phyloP scores from a whole-genome alignment of 352 stramenopile species.

The Globisporangium lucens region DNA sequence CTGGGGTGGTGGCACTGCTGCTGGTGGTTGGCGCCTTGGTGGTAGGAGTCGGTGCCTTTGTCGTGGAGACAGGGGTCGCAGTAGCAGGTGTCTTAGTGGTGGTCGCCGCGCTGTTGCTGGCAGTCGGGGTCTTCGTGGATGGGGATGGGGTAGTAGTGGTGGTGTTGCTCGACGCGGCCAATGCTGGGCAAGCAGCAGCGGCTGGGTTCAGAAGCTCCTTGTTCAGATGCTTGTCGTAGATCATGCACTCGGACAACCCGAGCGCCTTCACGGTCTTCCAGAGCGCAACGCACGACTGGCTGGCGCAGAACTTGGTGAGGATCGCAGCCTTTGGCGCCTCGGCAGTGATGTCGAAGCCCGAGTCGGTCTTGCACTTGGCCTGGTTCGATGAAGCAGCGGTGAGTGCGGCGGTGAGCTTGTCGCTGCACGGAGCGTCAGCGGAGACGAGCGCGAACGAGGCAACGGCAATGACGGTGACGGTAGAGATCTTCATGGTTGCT shows the following conservation, averaged over 20 bases:
- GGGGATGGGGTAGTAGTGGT: not conserved
- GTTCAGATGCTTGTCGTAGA: constrained; percentile 4
- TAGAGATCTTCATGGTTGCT: constrained; percentile 6
- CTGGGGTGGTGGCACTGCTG: not conserved
- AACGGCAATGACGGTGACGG: not conserved
- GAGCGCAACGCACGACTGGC: not conserved
- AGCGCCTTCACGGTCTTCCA: constrained; percentile 1
- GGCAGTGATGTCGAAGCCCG: constrained; percentile 1
- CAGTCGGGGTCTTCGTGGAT: not conserved
- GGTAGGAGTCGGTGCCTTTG: no score
- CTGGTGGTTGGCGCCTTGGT: no score
- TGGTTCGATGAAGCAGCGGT: not conserved
- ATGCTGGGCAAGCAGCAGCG: not conserved
- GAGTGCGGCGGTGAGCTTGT: not conserved
- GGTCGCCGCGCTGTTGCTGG: not conserved
- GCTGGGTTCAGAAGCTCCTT: constrained; percentile 1
- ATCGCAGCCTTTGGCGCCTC: not conserved
- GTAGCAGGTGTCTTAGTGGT: no score
- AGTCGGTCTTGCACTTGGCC: not conserved
- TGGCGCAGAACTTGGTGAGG: not conserved
- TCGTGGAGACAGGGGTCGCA: no score
- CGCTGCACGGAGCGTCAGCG: not conserved
- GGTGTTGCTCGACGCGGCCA: not conserved
- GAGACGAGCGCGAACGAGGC: not conserved
- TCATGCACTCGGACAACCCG: not conserved